phyloP scores from a whole-genome alignment of 164 flowering plant genomes.

The Amborella trichopoda region DNA sequence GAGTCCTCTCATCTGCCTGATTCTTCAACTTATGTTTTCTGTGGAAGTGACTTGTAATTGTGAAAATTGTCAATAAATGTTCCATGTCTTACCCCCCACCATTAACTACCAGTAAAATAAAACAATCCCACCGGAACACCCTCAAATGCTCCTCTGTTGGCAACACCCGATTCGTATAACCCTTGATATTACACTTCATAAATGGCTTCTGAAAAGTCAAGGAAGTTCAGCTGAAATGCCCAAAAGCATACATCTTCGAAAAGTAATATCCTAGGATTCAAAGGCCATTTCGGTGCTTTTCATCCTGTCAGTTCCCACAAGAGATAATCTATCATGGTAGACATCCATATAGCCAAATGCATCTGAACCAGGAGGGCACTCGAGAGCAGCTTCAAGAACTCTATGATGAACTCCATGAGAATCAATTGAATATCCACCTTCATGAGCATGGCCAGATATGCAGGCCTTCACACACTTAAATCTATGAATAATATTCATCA shows the following conservation, averaged over 20 bases:
- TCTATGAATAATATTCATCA: conserved; percentile 62
- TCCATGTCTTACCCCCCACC: no score
- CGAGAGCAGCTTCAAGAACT: conserved; percentile 85
- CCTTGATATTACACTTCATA: no score
- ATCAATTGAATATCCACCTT: conserved; percentile 72
- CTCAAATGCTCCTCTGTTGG: no score
- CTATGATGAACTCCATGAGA: conserved; percentile 78
- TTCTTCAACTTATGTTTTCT: no score
- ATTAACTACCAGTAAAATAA: no score
- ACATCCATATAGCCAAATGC: conserved; percentile 69
- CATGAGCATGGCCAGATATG: conserved; percentile 83
- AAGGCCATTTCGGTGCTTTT: conserved; percentile 52
- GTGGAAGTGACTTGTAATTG: no score
- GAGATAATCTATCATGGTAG: conserved; percentile 45
- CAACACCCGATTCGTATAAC: no score
- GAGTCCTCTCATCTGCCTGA: no score
- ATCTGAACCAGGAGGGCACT: conserved; percentile 79
- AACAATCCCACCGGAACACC: no score
- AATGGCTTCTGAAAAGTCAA: no score
- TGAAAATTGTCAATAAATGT: no score
- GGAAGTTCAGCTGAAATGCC: no score
- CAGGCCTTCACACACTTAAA: conserved; percentile 78
- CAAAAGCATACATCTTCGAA: background rate
- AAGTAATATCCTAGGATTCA: conserved; percentile 11
- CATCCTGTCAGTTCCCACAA: conserved; percentile 58